Conservation (phyloP, 345 rosid genomes). For the Clausena lansium region DNA sequence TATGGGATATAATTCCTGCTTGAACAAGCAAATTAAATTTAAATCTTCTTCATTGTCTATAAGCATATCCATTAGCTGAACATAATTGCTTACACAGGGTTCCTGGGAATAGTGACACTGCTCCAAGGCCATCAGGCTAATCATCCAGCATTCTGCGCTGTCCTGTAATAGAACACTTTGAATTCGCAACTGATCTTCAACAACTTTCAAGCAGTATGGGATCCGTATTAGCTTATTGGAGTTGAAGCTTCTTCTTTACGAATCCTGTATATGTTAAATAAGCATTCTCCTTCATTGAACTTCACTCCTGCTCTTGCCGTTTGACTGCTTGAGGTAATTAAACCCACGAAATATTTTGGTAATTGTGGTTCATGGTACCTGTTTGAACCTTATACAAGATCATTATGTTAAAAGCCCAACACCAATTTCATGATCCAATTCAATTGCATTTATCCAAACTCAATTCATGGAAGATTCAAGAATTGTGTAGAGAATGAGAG, state of each 20-base stretch:
- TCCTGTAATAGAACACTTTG: neutral
- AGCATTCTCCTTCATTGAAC: neutral
- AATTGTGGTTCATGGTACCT: neutral
- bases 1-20: no score
- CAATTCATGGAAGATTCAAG: no score
- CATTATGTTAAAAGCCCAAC: no score
- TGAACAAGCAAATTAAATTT: neutral
- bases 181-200: neutral
- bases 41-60: neutral
- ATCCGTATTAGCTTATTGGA: neutral
- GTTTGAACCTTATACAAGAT: no score
- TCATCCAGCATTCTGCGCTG: no score
- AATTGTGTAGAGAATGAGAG: no score
- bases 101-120: neutral
- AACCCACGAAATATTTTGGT: no score
- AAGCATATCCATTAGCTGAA: neutral
- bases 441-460: no score
- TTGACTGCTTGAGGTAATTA: no score
- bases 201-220: neutral
- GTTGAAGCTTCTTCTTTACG: neutral
- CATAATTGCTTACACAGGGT: neutral
- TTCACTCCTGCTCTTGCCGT: neutral
- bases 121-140: no score
- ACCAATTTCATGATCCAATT: no score
- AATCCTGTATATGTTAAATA: neutral